Percentiles rank a stretch among this genome's conserved stretches.
These are phyloP conservation scores for Xylogone sp. DNA, from an alignment of 2,329 filamentous ascomycete species.

Conservation along the genomic window DNA sequence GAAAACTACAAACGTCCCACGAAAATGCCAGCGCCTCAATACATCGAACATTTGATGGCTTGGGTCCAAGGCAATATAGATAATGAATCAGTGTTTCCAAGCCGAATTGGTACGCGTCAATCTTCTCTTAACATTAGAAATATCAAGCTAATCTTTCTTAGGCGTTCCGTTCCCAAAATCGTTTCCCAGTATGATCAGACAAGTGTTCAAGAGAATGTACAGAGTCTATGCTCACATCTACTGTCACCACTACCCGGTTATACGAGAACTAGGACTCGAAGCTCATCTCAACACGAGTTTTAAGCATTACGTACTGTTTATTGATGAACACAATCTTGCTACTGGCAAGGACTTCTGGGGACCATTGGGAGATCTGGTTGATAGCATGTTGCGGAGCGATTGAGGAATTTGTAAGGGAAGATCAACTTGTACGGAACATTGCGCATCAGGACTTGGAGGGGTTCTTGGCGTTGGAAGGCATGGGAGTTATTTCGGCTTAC, in stretches of 20 bases:
- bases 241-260: slow-evolving; percentile 98
- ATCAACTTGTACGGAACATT: slow-evolving; percentile 11
- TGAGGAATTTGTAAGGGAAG: slow-evolving; percentile 13
- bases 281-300: slow-evolving; percentile 98
- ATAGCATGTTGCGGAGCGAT: slow-evolving; percentile 95
- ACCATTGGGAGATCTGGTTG: slow-evolving; percentile 88
- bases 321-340: slow-evolving; percentile 91
- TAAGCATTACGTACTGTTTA: slow-evolving; percentile 99
- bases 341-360: slow-evolving; percentile 98
- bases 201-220: slow-evolving; percentile 99
- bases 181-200: slow-evolving; percentile 82
- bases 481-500: not conserved
- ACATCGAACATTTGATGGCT: slow-evolving; percentile 95
- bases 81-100: slow-evolving; percentile 93
- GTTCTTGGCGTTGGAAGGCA: slow-evolving; percentile 20
- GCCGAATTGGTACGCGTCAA: slow-evolving; percentile 66
- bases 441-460: not conserved
- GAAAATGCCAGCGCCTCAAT: slow-evolving; percentile 95
- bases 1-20: slow-evolving; percentile 94
- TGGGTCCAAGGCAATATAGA: slow-evolving; percentile 97
- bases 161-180: slow-evolving; percentile 93
- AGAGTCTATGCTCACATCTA: slow-evolving; percentile 99
- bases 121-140: not conserved
- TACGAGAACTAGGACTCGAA: slow-evolving; percentile 91
- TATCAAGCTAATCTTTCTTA: slow-evolving; percentile 37